Evolutionary conservation across 805 yeast genomes (phyloP).

Genomic region (Kuraishia cidri): DNA sequence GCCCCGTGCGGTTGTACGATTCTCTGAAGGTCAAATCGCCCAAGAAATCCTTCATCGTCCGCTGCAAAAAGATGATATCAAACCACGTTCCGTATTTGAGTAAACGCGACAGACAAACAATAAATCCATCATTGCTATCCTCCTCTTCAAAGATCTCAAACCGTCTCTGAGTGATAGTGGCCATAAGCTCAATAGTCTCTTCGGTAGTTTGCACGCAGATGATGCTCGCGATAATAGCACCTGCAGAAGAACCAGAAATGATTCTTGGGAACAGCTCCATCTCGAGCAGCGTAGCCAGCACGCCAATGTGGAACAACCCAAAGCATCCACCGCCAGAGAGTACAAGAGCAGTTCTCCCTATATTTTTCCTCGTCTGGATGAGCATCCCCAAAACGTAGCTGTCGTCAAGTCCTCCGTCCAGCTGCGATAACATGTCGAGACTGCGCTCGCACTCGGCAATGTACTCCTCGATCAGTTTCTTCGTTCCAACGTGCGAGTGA

Average conservation of each 20-base stretch:
- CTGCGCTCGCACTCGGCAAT: slow-evolving; percentile 61
- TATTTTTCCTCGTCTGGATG: slow-evolving; percentile 80
- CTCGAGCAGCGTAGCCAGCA: slow-evolving; percentile 69
- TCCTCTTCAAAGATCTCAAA: slow-evolving; percentile 41
- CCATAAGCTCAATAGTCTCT: slow-evolving; percentile 53
- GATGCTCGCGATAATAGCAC: slow-evolving; percentile 88
- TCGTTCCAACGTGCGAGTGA: slow-evolving; percentile 81
- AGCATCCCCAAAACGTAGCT: slow-evolving; percentile 67
- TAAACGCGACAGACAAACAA: slow-evolving; percentile 48
- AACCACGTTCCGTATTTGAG: slow-evolving; percentile 86
- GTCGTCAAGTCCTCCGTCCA: slow-evolving; percentile 44
- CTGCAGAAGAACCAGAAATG: slow-evolving; percentile 92
- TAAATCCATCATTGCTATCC: slow-evolving; percentile 40
- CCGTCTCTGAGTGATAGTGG: slow-evolving; percentile 48
- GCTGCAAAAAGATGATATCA: slow-evolving; percentile 61
- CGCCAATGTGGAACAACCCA: slow-evolving; percentile 91
- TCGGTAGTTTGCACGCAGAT: slow-evolving; percentile 73
- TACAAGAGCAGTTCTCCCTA: slow-evolving; percentile 92
- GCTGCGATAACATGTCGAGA: slow-evolving; percentile 28
- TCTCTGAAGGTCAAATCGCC: slow-evolving; percentile 92
- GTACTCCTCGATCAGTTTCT: slow-evolving; percentile 73
- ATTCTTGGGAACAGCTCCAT: slow-evolving; percentile 74
- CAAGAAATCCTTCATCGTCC: slow-evolving; percentile 67
- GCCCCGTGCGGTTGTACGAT: slow-evolving; percentile 89
- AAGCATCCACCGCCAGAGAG: slow-evolving; percentile 94